Conservation (phyloP, 1,284 basidiomycete genomes). For the Moesziomyces aphidis region DNA sequence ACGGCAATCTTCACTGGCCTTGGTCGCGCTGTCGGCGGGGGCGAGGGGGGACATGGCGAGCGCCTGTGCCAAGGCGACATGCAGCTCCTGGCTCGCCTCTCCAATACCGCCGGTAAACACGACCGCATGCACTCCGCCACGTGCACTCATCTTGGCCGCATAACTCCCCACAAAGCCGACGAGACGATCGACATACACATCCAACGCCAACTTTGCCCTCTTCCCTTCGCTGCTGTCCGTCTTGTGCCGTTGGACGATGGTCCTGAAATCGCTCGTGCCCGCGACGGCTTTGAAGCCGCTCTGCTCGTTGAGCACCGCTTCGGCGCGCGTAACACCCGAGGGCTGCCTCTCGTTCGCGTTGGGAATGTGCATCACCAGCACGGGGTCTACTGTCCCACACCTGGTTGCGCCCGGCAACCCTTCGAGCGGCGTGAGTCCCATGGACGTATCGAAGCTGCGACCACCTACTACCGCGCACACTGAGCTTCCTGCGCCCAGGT, state of each 20-base stretch:
- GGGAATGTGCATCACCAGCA: constrained; percentile 29
- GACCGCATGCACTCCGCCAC: constrained; percentile 27
- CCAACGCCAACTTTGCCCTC: constrained; percentile 24
- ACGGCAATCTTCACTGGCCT: not conserved
- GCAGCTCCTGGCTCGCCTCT: constrained; percentile 16
- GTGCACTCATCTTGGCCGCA: constrained; percentile 22
- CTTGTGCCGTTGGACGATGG: constrained; percentile 4
- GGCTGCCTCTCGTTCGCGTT: constrained; percentile 2
- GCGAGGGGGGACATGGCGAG: constrained; percentile 8
- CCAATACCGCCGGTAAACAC: constrained; percentile 45
- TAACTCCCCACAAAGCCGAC: constrained; percentile 32
- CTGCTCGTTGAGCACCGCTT: constrained; percentile 28
- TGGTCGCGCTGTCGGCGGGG: not conserved
- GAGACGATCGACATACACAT: constrained; percentile 44
- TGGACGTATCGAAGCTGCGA: constrained; percentile 29
- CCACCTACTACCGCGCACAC: constrained; percentile 29
- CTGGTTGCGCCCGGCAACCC: constrained; percentile 37
- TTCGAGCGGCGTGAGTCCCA: constrained; percentile 43
- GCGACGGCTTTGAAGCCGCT: constrained; percentile 29
- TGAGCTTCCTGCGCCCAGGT: constrained; percentile 27
- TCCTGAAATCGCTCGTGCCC: constrained; percentile 28
- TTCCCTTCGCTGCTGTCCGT: not conserved
- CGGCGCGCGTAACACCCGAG: constrained; percentile 12
- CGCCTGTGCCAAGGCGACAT: not conserved
- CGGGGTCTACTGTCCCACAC: constrained; percentile 31